Base-by-base conservation (phyloP, 2,329 filamentous ascomycete species). In the Clathrospora elynae region DNA sequence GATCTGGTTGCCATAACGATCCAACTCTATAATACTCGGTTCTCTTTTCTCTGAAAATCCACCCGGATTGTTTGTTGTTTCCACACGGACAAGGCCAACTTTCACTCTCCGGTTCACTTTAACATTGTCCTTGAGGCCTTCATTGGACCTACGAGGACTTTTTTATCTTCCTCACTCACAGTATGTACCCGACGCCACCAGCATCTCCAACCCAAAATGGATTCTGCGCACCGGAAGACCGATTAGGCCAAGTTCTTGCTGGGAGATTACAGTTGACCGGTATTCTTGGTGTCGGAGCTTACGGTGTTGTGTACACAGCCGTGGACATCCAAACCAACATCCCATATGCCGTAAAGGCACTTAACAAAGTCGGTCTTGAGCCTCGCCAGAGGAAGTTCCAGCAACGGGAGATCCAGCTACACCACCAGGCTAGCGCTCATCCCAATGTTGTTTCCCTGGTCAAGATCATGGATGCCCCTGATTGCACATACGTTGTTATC, bases 401-500 rank as follows among this genome's bases (percentile, higher is more conserved):
- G 73, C 86, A 90, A 70, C 82, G 90, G 41, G 93, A 99, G 75
- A 95, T 97, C 68, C 84, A 86, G 61, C 82, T 97, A 43, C 93
- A 99, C 74, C 88, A 95, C 73, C 75, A 84, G 71, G 93, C 90
- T 45, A 95, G 90, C 57, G 84, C 85, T 49, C 93, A 99, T 70
- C 84, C 85, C 64, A 96, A 96, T 71, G 88, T 99, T 53, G 90
- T 97, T 49, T 93, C 90, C 59, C 83, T 99, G 78, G 79, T 90
- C 59, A 91, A 93, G 78, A 96, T 97, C 66, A 83, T 97, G 76
- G 90, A 96, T 72, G 86, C 88, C 63, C 78, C 82, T 49, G 90
- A 96, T 71, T 96, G 90, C 79, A 95, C 91, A 53, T 97, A 90
- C 73, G 92, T 97, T 61, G 87, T 99, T 55, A 81, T 99, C 70